Percentiles rank a stretch among this genome's conserved stretches.
phyloP scores from a whole-genome alignment of 2,329 filamentous ascomycete genomes.

The Trichophaea hybrida region DNA sequence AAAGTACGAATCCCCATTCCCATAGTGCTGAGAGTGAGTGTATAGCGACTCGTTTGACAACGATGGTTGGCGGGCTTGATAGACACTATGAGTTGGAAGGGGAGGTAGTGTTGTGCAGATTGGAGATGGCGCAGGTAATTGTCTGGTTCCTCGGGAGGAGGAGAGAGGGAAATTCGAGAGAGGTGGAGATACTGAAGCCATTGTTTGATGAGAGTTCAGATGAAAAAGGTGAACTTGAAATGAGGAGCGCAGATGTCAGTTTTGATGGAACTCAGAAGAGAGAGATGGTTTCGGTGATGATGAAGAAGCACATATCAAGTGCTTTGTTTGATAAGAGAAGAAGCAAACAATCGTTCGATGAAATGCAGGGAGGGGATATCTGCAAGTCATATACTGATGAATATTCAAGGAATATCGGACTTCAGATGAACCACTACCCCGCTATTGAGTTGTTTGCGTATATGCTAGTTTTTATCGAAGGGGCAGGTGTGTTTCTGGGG shows the following conservation, averaged over 20 bases:
- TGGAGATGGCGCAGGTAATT: conserved; percentile 9
- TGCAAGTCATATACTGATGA: not conserved
- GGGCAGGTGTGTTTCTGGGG: not conserved
- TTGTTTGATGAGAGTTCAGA: not conserved
- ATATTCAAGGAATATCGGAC: not conserved
- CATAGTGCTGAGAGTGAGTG: not conserved
- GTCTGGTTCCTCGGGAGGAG: conserved; percentile 17
- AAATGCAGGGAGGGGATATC: not conserved
- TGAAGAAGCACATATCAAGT: conserved; percentile 3
- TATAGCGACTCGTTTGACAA: not conserved
- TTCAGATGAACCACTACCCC: conserved; percentile 5
- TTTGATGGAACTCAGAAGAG: not conserved
- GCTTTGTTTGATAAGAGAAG: not conserved
- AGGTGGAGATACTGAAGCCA: conserved; percentile 7
- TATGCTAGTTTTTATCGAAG: not conserved
- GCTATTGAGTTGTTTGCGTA: conserved; percentile 1
- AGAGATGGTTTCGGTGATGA: not conserved
- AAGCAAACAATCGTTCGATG: not conserved
- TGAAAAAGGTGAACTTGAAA: not conserved
- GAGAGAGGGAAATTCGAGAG: conserved; percentile 19
- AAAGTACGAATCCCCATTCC: conserved; percentile 15
- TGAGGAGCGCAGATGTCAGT: not conserved
- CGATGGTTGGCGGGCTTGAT: conserved; percentile 1
- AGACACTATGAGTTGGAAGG: conserved; percentile 5
- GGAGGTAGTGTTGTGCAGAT: conserved; percentile 18